Evolutionary conservation across 2,329 filamentous ascomycete genomes (phyloP).

Genomic region (Sarocladium kiliense): DNA sequence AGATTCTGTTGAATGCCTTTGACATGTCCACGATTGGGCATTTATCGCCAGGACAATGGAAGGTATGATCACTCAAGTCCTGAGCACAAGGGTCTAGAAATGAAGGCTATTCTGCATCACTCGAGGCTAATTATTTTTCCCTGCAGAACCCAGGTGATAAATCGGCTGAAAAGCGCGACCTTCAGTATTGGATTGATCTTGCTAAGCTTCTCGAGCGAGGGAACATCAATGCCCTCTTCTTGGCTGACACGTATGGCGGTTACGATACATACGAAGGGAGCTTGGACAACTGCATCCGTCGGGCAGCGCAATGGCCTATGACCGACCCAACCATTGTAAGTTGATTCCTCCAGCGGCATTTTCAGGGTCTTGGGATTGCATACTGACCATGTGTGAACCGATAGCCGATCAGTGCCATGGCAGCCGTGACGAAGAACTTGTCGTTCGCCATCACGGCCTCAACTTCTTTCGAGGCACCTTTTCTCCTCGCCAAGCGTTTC

Average conservation of each 20-base stretch:
- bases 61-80: neutral
- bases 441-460: constrained; percentile 66
- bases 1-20: constrained; percentile 37
- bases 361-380: no score
- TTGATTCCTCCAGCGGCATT: constrained; percentile 30
- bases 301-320: constrained; percentile 65
- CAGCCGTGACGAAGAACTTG: constrained; percentile 61
- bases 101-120: no score
- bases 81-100: no score
- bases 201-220: constrained; percentile 55
- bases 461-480: constrained; percentile 68
- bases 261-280: constrained; percentile 66
- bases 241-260: constrained; percentile 61
- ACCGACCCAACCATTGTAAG: constrained; percentile 63
- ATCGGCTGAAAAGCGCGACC: constrained; percentile 55
- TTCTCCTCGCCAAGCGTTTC: constrained; percentile 59
- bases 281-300: constrained; percentile 53
- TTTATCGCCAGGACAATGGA: constrained; percentile 17
- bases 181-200: constrained; percentile 56
- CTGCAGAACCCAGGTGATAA: constrained; percentile 59
- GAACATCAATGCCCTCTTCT: constrained; percentile 63
- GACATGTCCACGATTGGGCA: constrained; percentile 29
- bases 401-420: constrained; percentile 47
- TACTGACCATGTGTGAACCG: neutral
- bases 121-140: no score